A percentile compares a stretch with the other conserved stretches of the same genome.
These are phyloP conservation scores for Penicillium janthinellum DNA, from an alignment of 2,329 filamentous ascomycete species.

Conservation along the genomic window DNA sequence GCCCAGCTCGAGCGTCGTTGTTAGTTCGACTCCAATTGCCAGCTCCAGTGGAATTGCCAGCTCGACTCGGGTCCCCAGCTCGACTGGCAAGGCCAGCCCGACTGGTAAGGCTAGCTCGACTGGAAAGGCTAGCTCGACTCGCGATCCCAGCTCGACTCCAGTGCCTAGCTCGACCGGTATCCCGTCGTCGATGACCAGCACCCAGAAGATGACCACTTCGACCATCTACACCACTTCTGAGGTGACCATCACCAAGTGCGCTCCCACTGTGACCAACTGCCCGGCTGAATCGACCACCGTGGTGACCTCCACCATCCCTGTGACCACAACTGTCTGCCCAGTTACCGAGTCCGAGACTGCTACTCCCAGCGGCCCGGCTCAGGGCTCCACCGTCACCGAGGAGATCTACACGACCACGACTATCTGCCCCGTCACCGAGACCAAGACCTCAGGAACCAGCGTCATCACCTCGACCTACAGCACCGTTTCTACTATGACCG, in stretches of 20 bases:
- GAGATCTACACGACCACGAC: constrained; percentile 6
- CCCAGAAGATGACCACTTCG: constrained; percentile 36
- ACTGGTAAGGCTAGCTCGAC: not conserved
- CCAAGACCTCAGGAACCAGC: constrained; percentile 2
- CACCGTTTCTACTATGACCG: constrained; percentile 7
- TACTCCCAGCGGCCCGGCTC: not conserved
- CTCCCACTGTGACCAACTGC: constrained; percentile 51
- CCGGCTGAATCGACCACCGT: constrained; percentile 52
- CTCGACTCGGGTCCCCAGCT: not conserved
- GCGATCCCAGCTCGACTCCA: not conserved
- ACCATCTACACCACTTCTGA: constrained; percentile 42
- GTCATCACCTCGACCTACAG: constrained; percentile 1
- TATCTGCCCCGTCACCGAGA: constrained; percentile 7
- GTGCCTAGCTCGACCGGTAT: not conserved
- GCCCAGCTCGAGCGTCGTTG: too few relatives aligned
- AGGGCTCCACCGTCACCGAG: constrained; percentile 4
- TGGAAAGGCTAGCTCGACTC: not conserved
- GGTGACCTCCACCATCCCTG: constrained; percentile 58
- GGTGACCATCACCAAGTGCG: constrained; percentile 45
- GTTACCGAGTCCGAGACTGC: not conserved
- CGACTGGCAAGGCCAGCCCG: not conserved
- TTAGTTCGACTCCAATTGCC: too few relatives aligned
- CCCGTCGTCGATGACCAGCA: constrained; percentile 2
- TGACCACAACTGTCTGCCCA: constrained; percentile 25
- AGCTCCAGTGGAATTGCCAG: not conserved